Base-by-base conservation (phyloP, 176 grass and related monocot genomes). In the Aegilops bicornis region DNA sequence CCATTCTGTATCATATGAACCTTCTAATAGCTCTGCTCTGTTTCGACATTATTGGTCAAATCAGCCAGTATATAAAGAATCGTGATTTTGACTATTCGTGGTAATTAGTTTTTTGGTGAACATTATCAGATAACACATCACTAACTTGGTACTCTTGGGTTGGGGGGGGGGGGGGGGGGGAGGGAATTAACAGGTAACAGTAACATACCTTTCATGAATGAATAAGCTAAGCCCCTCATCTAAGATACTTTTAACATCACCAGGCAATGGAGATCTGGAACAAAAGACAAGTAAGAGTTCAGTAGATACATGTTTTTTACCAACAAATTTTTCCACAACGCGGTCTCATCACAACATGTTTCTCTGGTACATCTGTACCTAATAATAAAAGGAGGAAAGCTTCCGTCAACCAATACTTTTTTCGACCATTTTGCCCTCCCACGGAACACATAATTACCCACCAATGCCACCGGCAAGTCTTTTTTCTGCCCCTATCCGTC, bases 1-100 rank as follows among this genome's bases (percentile, higher is more conserved):
- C 93, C 95, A 98, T 79, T 98, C 92, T 87, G 84, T 93, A 30
- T 85, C 95, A 78, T 91, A 98, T 81, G 92, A 79, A 63, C 91
- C 93, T 89, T 98, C 93, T 30, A 87, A 89, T 66, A 91, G 95
- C 60, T 95, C 93, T 35, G 61, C 60, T 90, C 95, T 98, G 87
- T 74, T 50, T 89, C 83, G 30, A 89, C 39, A 96, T 39, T 43
- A 16, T 83, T 84, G 9, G 40, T 40, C 83, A 85, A 85, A 80
- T 66, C 69, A 86, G 84, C 5, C 12, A 77, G 76, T 58, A 81
- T 12, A 37, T 8, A 89, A 37, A 58, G 40, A 84, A 37, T 58
- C n/a, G 69, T 64, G 42, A 83, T 58, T 54, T 56, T 20, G 43
- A 80, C 22, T 22, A 22, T 78, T 30, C 70, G 43, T 47, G 43